Base-by-base conservation (phyloP, 805 yeast species). In the Yarrowia yakushimensis region DNA sequence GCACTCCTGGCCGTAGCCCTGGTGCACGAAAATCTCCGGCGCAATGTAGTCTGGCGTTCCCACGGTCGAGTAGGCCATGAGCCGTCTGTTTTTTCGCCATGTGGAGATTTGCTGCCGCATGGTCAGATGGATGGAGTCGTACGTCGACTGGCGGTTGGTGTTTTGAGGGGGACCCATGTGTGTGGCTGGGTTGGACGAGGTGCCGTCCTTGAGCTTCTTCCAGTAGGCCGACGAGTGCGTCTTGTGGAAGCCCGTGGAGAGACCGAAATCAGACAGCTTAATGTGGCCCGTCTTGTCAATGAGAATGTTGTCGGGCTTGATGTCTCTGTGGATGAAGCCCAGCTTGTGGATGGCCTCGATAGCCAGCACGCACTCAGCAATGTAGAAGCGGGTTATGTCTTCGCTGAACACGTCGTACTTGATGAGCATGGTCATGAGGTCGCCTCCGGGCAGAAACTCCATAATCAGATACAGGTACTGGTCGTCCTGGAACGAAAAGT, bases 1-100 rank as follows among this genome's bases (percentile, higher is more conserved):
- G 76, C 97, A 91, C 72, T 91, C 97, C 76, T 90, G 96, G 12
- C 97, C 96, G 74, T 91, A 91, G 5, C 97, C 97, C 76, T 91
- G 94, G 69, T 90, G 90, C 52, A 90, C 79, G 69, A 91, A 91
- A 65, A 91, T 92, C 72, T 91, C 97, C 0, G 97, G 97, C 0
- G 97, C 97, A 74, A 91, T 91, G 72, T 91, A 91, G 73, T 91
- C 97, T 0, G 97, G 97, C 0, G 97, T 91, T 48, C 97, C 97
- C 30, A 91, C 97, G 0, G 97, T 92, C 8, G 97, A 90, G 71
- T 91, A 91, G 1, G 97, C 97, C 97, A 92, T 90, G 62, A 91
- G 74, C 66, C 97, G 81, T 68, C 97, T 80, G 17, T 93, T 86
- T 73, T 90, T 90, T 70, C 97, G 82, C 97, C 97, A 91, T 0